Percentiles rank a stretch among this genome's conserved stretches.
These are phyloP conservation scores for Eleusine coracana DNA, from an alignment of 176 grass and related monocot genomes.

Conservation along the genomic window DNA sequence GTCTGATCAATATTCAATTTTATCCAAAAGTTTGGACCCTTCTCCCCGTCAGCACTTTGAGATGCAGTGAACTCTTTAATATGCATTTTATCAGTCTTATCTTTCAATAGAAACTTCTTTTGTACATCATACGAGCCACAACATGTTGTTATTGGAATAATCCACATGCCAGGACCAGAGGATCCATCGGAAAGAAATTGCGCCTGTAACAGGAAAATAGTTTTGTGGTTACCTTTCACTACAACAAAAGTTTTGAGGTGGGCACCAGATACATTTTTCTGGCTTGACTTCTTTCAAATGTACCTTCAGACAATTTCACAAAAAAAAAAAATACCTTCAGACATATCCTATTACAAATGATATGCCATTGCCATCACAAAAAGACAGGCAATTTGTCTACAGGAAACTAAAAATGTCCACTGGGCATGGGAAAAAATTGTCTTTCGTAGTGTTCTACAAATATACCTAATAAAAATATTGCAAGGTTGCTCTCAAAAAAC, in stretches of 20 bases:
- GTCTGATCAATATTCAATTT: slow-evolving; percentile 89
- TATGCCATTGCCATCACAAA: background rate
- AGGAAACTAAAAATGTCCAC: background rate
- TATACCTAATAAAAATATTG: no score
- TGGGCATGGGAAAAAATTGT: no score
- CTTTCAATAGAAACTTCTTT: slow-evolving; percentile 79
- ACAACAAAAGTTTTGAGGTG: background rate
- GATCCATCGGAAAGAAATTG: slow-evolving; percentile 86
- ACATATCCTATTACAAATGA: background rate
- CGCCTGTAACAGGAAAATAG: slow-evolving; percentile 48
- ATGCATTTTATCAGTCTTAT: slow-evolving; percentile 63
- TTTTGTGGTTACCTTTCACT: background rate
- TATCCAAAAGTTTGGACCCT: slow-evolving; percentile 56
- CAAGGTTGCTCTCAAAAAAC: no score
- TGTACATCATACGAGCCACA: slow-evolving; percentile 70
- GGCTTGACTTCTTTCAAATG: background rate
- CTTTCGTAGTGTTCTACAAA: no score
- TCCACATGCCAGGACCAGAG: slow-evolving; percentile 74
- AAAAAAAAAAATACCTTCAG: no score
- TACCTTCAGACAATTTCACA: background rate
- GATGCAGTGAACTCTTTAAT: slow-evolving; percentile 44
- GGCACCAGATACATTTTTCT: background rate
- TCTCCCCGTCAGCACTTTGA: slow-evolving; percentile 36
- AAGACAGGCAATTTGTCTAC: background rate
- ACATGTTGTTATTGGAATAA: slow-evolving; percentile 84